Evolutionary conservation across 306 rosid genomes (phyloP), one percentile per base, ranked within the genome.

Genomic region (Cyamopsis tetragonoloba): DNA sequence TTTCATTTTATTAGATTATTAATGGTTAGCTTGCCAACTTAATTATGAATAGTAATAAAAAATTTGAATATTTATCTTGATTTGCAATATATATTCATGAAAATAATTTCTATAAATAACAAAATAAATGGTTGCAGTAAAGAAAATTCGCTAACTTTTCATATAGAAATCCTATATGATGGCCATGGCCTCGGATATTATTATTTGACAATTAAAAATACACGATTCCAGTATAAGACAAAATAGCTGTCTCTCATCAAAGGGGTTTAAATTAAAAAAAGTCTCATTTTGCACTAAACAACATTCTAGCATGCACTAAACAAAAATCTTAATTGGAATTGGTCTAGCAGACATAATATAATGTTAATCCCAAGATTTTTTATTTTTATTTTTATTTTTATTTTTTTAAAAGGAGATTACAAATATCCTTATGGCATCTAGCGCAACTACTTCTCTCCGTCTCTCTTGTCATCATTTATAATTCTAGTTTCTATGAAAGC

Each of bases 271-370:
- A n/a, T n/a, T 49, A 62, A 66, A 39, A 63, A 72, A 58, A 18
- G 32, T 6, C 51, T 5, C 43, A 62, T 56, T 22, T 78, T 6
- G 32, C 7, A 30, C 48, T 55, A 66, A 80, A 68, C 80, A 75
- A 67, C 74, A 74, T 59, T 78, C 30, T 47, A 71, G 65, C 73
- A 28, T n/a, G n/a, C n/a, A 20, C 79, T 73, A 72, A 78, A 73
- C 64, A 68, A 55, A 68, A 76, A 58, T 56, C 62, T 76, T 66
- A 56, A 53, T 66, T 61, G 58, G 59, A 56, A 44, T 10, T 64
- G 26, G 55, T 46, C 60, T 76, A 4, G 2, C 35, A 3, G 61
- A 24, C 26, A 4, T 3, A 8, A 7, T n/a, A 10, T 42, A 27
- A 80, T 42, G 58, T 44, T 28, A 4, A 59, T 22, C 66, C 61